Evolutionary conservation across 768 basidiomycete species (phyloP), one percentile per base, ranked within the genome.

Genomic region (Mycena latifolia): DNA sequence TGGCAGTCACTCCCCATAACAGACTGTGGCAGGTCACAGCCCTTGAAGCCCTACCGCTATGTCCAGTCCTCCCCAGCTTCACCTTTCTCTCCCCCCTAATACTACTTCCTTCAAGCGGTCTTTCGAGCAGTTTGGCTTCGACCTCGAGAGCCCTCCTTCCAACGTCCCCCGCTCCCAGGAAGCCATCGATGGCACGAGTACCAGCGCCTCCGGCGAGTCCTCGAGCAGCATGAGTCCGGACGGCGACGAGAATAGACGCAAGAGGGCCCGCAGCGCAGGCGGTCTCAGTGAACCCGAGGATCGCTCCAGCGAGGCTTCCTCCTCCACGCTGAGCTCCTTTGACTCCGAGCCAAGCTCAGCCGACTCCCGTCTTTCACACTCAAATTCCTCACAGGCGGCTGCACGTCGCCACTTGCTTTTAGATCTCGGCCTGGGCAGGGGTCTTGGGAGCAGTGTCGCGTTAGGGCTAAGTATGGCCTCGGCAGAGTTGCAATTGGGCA

Each of bases 31-130:
- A n/a, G 27, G 33, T 35, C 25, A 15, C 27, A 45, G 43, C n/a
- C 20, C 41, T 43, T 43, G 41, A 43, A 43, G 41, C 41, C 18
- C 20, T n/a, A 35, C 41, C 11, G 12, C 73, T 75, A 83, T 83
- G 81, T 78, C 80, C 64, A 78, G 79, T 69, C 83, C 86, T 29
- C 86, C 86, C 8, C 86, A 87, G 64, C 78, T 88, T 3, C 84
- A 85, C 41, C 82, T 88, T 18, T 78, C 83, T n/a, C 75, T 88
- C 10, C 81, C 85, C n/a, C 70, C 82, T 1, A 81, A 74, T 59
- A 80, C 85, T 2, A 84, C 85, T 0, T 86, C 86, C 20, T 88
- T 89, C 78, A 89, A 89, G 70, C 82, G 87, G 50, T 86, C 87
- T 17, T 89, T 89, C 31, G 75, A 86, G 59, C 82, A 88, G 71